Conservation (phyloP, 495 filamentous ascomycete species). For the Coniosporium apollinis region DNA sequence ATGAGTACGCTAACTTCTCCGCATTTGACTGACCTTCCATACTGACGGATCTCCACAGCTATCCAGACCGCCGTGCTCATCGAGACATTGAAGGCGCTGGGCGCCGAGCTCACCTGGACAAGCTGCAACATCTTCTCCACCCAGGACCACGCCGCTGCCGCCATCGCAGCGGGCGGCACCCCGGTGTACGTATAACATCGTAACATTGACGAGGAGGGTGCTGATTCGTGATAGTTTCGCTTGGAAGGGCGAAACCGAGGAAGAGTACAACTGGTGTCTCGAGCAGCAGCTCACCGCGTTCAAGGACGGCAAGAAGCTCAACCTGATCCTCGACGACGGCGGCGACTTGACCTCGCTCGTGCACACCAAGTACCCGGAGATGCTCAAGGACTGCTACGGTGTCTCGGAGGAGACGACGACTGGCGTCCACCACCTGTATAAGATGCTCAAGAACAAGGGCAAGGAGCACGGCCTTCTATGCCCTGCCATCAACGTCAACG, state of each 20-base stretch:
- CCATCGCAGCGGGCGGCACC: conserved; percentile 84
- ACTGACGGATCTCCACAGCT: conserved; percentile 30
- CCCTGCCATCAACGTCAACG: conserved; percentile 98
- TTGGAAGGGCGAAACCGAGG: conserved; percentile 99
- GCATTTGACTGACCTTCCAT: neutral
- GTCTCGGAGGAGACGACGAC: conserved; percentile 99
- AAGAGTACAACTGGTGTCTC: conserved; percentile 99
- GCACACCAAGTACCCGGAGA: conserved; percentile 93
- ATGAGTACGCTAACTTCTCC: conserved; percentile 50
- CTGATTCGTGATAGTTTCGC: conserved; percentile 46
- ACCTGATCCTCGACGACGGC: conserved; percentile 97
- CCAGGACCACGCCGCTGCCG: conserved; percentile 94
- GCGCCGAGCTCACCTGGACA: conserved; percentile 95
- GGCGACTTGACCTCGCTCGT: conserved; percentile 93
- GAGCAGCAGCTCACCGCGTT: conserved; percentile 96
- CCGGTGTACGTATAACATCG: conserved; percentile 47
- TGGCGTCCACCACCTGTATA: conserved; percentile 97
- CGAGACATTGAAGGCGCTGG: conserved; percentile 84
- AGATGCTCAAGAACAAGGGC: conserved; percentile 77
- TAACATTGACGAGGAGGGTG: neutral
- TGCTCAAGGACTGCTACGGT: conserved; percentile 94
- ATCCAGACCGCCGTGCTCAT: conserved; percentile 99
- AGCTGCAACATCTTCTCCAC: conserved; percentile 98
- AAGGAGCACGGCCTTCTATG: conserved; percentile 47
- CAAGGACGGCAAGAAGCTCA: conserved; percentile 90